These are phyloP conservation scores for Musa acuminata DNA, from an alignment of 176 grass and related monocot genomes.

Conservation along the genomic window DNA sequence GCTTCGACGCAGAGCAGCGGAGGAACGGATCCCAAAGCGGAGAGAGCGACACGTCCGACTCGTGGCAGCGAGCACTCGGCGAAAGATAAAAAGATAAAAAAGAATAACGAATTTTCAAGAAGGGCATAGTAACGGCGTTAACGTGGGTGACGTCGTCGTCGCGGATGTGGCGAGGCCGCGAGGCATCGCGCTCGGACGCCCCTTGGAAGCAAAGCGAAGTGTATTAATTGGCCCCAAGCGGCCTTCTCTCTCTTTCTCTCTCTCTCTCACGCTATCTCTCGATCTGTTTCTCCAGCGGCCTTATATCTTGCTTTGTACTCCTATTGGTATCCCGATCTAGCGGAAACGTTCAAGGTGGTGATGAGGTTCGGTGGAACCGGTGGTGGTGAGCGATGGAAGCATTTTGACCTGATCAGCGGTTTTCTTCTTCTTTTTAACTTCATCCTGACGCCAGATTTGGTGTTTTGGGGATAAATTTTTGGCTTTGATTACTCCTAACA, in stretches of 20 bases:
- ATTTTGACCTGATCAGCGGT: slow-evolving; percentile 39
- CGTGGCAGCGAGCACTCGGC: no score
- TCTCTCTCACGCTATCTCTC: not conserved
- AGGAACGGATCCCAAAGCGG: not conserved
- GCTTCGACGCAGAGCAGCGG: not conserved
- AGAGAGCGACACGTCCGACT: not conserved
- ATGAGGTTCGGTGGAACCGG: not conserved
- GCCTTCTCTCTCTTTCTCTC: not conserved
- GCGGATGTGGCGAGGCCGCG: slow-evolving; percentile 16
- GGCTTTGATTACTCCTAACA: not conserved
- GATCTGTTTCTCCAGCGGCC: not conserved
- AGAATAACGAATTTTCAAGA: not conserved
- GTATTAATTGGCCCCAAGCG: not conserved
- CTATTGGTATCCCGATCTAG: not conserved
- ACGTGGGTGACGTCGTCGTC: not conserved
- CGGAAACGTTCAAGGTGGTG: not conserved
- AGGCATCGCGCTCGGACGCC: not conserved
- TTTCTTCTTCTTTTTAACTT: not conserved
- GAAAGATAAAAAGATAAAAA: not conserved
- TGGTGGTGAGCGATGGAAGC: slow-evolving; percentile 16
- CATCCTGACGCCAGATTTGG: not conserved
- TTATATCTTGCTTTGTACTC: not conserved
- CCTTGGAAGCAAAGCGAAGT: slow-evolving; percentile 16
- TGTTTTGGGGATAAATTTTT: slow-evolving; percentile 18
- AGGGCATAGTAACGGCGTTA: not conserved